Evolutionary conservation across 2,329 filamentous ascomycete genomes (phyloP).

Genomic region (Paecilomyces variotii): DNA sequence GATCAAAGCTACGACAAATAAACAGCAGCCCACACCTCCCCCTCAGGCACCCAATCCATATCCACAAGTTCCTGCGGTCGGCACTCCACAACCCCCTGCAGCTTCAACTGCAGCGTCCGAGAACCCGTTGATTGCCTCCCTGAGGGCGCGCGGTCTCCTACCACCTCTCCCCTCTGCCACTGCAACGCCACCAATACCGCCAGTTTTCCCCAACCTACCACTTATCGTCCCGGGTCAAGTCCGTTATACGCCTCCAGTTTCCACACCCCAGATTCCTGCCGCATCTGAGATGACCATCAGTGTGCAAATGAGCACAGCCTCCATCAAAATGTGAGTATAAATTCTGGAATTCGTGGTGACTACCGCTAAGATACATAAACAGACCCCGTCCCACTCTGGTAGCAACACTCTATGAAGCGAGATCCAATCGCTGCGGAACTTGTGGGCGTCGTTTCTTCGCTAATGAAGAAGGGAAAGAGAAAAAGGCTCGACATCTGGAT

Average conservation of each 20-base stretch:
- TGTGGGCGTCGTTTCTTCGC: slow-evolving; percentile 81
- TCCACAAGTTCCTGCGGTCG: slow-evolving; percentile 53
- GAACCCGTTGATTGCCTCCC: slow-evolving; percentile 56
- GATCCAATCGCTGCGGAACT: slow-evolving; percentile 80
- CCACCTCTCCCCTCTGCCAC: slow-evolving; percentile 35
- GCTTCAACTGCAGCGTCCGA: slow-evolving; percentile 39
- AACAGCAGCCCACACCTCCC: slow-evolving; percentile 32
- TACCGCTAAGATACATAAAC: slow-evolving; percentile 10
- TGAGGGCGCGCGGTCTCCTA: slow-evolving; percentile 62
- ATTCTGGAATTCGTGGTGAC: slow-evolving; percentile 1
- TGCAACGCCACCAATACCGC: slow-evolving; percentile 29
- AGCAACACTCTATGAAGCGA: slow-evolving; percentile 65
- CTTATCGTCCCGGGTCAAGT: slow-evolving; percentile 32
- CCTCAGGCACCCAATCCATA: slow-evolving; percentile 38
- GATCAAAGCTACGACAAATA: slow-evolving; percentile 35
- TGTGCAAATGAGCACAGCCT: slow-evolving; percentile 54
- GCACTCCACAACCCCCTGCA: slow-evolving; percentile 43
- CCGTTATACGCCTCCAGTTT: slow-evolving; percentile 27
- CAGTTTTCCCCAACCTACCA: slow-evolving; percentile 32
- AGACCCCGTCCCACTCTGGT: slow-evolving; percentile 70
- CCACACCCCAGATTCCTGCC: slow-evolving; percentile 24
- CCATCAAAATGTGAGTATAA: slow-evolving; percentile 62
- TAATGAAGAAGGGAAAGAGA: slow-evolving; percentile 68
- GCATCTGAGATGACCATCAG: slow-evolving; percentile 21
- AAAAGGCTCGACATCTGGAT: slow-evolving; percentile 88